A percentile compares a stretch with the other conserved stretches of the same genome.
These are phyloP conservation scores for Omphalotus olearius DNA, from an alignment of 1,284 basidiomycete genomes.

Conservation along the genomic window DNA sequence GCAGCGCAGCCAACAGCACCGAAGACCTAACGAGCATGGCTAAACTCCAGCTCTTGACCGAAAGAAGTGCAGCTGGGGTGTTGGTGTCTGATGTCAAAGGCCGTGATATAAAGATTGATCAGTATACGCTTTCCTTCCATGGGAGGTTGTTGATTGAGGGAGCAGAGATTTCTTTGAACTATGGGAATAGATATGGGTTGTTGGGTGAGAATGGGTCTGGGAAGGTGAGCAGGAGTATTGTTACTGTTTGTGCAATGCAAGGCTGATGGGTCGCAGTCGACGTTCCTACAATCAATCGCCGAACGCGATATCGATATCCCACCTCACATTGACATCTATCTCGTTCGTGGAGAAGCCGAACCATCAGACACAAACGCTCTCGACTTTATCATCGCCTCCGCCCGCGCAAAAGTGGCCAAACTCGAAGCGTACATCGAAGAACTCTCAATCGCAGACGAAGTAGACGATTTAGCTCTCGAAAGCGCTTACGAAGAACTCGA, in stretches of 20 bases:
- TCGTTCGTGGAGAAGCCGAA: conserved; percentile 94
- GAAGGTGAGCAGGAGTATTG: too few species aligned
- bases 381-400: conserved; percentile 94
- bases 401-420: conserved; percentile 92
- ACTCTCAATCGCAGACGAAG: conserved; percentile 82
- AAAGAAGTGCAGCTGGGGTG: conserved; percentile 89
- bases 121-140: conserved; percentile 96
- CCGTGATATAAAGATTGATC: conserved; percentile 97
- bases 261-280: too few species aligned
- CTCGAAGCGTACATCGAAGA: conserved; percentile 96
- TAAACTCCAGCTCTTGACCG: conserved; percentile 80
- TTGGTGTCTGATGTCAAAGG: conserved; percentile 89
- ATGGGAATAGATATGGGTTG: conserved; percentile 93
- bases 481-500: conserved; percentile 94
- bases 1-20: conserved; percentile 66
- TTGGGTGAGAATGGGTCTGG: conserved; percentile 97
- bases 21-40: conserved; percentile 82
- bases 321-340: conserved; percentile 95
- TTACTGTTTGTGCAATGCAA: too few species aligned
- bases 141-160: conserved; percentile 91
- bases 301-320: conserved; percentile 95
- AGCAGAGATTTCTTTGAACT: conserved; percentile 90
- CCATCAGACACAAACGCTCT: conserved; percentile 95
- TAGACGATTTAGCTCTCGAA: conserved; percentile 86
- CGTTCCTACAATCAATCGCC: conserved; percentile 73